Conservation (phyloP, 495 filamentous ascomycete species). For the Parmelia sp. region DNA sequence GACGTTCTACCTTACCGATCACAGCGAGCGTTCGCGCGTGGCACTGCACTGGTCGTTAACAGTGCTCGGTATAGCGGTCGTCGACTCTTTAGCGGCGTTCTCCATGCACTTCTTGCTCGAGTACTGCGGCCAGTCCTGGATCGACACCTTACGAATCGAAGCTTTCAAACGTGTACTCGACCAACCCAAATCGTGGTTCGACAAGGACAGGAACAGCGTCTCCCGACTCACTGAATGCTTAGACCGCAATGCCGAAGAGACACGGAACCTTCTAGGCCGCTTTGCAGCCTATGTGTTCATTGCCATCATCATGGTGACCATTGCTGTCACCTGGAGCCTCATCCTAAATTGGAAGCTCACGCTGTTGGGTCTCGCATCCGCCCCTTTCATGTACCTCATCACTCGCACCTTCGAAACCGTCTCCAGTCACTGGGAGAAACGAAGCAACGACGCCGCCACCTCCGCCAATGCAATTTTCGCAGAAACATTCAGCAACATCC, state of each 20-base stretch:
- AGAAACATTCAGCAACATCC: conserved; percentile 78
- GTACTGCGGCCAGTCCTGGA: conserved; percentile 67
- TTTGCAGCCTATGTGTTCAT: conserved; percentile 67
- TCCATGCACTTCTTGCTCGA: conserved; percentile 66
- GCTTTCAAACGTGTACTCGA: conserved; percentile 65
- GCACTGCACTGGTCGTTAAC: conserved; percentile 61
- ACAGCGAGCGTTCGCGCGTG: conserved; percentile 36
- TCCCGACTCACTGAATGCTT: conserved; percentile 60
- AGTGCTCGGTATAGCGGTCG: conserved; percentile 60
- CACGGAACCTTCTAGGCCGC: conserved; percentile 70
- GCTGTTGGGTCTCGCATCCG: conserved; percentile 61
- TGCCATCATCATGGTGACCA: conserved; percentile 54
- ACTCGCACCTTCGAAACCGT: conserved; percentile 55
- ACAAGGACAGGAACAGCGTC: conserved; percentile 58
- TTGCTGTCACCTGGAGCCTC: conserved; percentile 69
- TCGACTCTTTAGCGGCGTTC: conserved; percentile 59
- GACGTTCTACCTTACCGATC: conserved; percentile 53
- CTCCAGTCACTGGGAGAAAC: conserved; percentile 64
- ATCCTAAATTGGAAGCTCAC: conserved; percentile 75
- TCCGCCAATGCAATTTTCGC: conserved; percentile 53
- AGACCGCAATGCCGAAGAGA: conserved; percentile 81
- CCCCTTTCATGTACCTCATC: conserved; percentile 61
- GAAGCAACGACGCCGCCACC: conserved; percentile 54
- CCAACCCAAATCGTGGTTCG: conserved; percentile 84
- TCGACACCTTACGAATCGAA: conserved; percentile 61